phyloP scores from a whole-genome alignment of 2,329 filamentous ascomycete species.

The Apiospora phragmitis region DNA sequence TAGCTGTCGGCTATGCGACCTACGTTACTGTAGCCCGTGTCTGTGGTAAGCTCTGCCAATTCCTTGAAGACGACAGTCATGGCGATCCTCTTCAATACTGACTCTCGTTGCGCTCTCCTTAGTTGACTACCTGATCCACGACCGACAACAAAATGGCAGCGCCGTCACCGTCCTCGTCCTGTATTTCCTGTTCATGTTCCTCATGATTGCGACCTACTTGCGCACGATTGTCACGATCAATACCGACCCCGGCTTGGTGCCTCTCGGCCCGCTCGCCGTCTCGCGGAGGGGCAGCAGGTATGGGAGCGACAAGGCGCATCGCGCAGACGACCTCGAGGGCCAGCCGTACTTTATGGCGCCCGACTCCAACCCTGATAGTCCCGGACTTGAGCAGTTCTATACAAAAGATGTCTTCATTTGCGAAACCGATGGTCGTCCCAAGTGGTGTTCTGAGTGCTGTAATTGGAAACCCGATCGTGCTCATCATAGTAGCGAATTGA shows the following conservation, averaged over 20 bases:
- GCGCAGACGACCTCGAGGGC: conserved; percentile 34
- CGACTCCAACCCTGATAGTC: conserved; percentile 57
- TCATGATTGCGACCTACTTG: conserved; percentile 67
- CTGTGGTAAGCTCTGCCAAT: conserved; percentile 56
- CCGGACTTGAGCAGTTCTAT: conserved; percentile 75
- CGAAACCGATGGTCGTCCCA: conserved; percentile 78
- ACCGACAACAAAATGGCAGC: conserved; percentile 48
- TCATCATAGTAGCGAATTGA: conserved; percentile 83
- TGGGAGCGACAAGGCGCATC: conserved; percentile 21
- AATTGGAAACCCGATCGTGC: conserved; percentile 87
- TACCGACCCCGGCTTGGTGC: conserved; percentile 71
- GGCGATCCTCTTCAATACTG: not conserved
- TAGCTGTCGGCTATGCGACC: conserved; percentile 66
- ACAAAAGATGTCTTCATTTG: conserved; percentile 82
- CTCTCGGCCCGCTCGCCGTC: conserved; percentile 52
- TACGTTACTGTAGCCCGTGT: conserved; percentile 70
- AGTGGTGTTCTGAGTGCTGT: conserved; percentile 81
- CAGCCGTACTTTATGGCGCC: conserved; percentile 36
- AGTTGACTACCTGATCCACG: conserved; percentile 71
- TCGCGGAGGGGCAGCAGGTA: conserved; percentile 23
- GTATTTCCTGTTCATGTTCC: conserved; percentile 70
- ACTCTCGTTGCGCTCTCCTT: not conserved
- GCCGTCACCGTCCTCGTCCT: conserved; percentile 71
- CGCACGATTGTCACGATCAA: conserved; percentile 70
- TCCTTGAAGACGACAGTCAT: not conserved